Conservation (phyloP, 2,329 filamentous ascomycete genomes). For the Fusarium sp. region DNA sequence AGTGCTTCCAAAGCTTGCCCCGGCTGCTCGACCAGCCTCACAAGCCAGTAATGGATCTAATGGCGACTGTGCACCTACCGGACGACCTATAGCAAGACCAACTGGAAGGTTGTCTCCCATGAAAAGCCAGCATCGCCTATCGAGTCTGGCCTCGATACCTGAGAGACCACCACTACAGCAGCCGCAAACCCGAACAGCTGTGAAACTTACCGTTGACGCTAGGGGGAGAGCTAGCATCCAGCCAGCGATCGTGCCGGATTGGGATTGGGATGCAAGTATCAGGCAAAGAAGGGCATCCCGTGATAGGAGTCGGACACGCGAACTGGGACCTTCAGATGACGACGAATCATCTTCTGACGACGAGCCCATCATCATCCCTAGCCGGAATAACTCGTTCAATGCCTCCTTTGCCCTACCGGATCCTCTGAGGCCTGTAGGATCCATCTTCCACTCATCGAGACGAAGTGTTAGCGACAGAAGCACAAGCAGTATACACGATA, state of each 20-base stretch:
- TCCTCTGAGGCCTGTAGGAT: slow-evolving; percentile 64
- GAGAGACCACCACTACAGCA: slow-evolving; percentile 61
- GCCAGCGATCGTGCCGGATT: slow-evolving; percentile 61
- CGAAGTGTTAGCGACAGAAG: slow-evolving; percentile 67
- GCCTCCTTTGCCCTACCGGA: slow-evolving; percentile 71
- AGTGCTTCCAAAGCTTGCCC: slow-evolving; percentile 64
- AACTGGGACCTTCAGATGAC: slow-evolving; percentile 65
- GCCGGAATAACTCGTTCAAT: slow-evolving; percentile 68
- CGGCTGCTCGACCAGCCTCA: slow-evolving; percentile 59
- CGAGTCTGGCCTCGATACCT: slow-evolving; percentile 71
- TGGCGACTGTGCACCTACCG: slow-evolving; percentile 46
- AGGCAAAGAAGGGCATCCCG: slow-evolving; percentile 52
- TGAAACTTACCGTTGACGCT: slow-evolving; percentile 76
- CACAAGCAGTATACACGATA: slow-evolving; percentile 59
- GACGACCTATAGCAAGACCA: slow-evolving; percentile 57
- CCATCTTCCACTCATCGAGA: slow-evolving; percentile 64
- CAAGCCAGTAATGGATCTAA: slow-evolving; percentile 52
- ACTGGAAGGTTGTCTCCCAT: slow-evolving; percentile 67
- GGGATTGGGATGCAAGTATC: slow-evolving; percentile 46
- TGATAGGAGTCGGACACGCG: slow-evolving; percentile 51
- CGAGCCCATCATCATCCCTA: slow-evolving; percentile 76
- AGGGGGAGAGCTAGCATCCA: slow-evolving; percentile 72
- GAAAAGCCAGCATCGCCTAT: slow-evolving; percentile 66
- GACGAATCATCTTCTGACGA: slow-evolving; percentile 74
- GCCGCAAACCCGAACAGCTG: slow-evolving; percentile 66